Evolutionary conservation across 176 grass and related monocot genomes (phyloP).

Genomic region (Cenchrus purpureus): DNA sequence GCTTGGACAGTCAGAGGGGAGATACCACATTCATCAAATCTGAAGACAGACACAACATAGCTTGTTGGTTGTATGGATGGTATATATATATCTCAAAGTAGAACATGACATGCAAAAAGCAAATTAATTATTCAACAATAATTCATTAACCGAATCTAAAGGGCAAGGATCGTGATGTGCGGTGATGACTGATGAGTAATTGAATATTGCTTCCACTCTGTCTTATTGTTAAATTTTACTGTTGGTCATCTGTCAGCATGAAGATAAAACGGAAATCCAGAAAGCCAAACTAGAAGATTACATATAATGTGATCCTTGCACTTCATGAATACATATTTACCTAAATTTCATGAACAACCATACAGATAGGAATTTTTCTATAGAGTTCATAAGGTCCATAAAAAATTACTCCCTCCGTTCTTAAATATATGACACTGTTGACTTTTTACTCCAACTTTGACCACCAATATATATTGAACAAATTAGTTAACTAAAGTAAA

Average conservation of each 20-base stretch:
- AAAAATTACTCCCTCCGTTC: neutral
- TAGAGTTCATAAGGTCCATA: conserved; percentile 13
- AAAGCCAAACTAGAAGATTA: neutral
- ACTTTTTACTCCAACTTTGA: no score
- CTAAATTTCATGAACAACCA: neutral
- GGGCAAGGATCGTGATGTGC: neutral
- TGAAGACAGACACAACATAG: conserved; percentile 33
- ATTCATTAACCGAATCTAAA: conserved; percentile 22
- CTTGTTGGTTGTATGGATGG: conserved; percentile 4
- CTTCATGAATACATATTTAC: conserved; percentile 5
- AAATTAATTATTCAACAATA: conserved; percentile 21
- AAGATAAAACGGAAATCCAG: conserved; percentile 6
- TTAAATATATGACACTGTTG: no score
- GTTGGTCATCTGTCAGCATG: neutral
- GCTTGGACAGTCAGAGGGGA: conserved; percentile 78
- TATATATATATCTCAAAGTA: neutral
- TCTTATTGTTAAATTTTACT: conserved; percentile 4
- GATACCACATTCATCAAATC: conserved; percentile 53
- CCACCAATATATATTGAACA: no score
- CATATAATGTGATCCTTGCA: conserved; percentile 11
- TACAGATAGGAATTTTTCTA: neutral
- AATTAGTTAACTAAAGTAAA: no score
- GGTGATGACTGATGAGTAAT: neutral
- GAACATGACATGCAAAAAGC: neutral
- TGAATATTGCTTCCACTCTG: neutral